A percentile compares a stretch with the other conserved stretches of the same genome.
Evolutionary conservation across 345 rosid species (phyloP).

Genomic region (Citrus unshiu): DNA sequence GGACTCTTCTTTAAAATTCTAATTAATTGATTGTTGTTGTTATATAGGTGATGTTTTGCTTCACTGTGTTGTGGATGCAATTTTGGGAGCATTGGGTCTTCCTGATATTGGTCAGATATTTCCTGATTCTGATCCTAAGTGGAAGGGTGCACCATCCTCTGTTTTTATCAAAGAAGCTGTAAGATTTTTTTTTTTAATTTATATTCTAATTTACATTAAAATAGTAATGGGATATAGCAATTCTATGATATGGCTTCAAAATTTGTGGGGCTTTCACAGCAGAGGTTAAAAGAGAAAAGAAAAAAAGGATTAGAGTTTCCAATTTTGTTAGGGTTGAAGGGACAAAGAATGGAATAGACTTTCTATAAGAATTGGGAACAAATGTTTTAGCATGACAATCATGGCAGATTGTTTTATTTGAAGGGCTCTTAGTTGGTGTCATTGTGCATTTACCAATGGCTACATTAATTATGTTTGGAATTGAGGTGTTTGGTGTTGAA

Average conservation of each 20-base stretch:
- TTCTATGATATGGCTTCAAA: background rate
- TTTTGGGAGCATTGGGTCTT: slow-evolving; percentile 90
- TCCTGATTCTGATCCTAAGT: slow-evolving; percentile 90
- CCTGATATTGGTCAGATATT: slow-evolving; percentile 99
- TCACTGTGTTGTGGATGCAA: slow-evolving; percentile 97
- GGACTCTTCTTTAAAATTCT: background rate
- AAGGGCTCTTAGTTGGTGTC: background rate
- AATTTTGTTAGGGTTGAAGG: background rate
- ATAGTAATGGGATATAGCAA: background rate
- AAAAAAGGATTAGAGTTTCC: background rate
- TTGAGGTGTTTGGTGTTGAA: background rate
- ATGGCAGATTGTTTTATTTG: background rate
- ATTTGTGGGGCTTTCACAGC: background rate
- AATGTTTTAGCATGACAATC: background rate
- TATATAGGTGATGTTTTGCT: slow-evolving; percentile 90
- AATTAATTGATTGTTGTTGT: slow-evolving; percentile 3
- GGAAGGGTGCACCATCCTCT: slow-evolving; percentile 96
- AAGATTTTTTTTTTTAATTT: slow-evolving; percentile 26
- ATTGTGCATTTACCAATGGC: background rate
- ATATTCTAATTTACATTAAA: background rate
- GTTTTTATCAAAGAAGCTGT: slow-evolving; percentile 95
- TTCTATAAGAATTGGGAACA: background rate
- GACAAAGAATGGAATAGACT: background rate
- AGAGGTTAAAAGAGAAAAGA: background rate
- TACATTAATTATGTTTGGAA: background rate